Percentiles rank a stretch among this genome's conserved stretches.
Conservation (phyloP, 1,284 basidiomycete species). For the Ceratobasidium sp. region DNA sequence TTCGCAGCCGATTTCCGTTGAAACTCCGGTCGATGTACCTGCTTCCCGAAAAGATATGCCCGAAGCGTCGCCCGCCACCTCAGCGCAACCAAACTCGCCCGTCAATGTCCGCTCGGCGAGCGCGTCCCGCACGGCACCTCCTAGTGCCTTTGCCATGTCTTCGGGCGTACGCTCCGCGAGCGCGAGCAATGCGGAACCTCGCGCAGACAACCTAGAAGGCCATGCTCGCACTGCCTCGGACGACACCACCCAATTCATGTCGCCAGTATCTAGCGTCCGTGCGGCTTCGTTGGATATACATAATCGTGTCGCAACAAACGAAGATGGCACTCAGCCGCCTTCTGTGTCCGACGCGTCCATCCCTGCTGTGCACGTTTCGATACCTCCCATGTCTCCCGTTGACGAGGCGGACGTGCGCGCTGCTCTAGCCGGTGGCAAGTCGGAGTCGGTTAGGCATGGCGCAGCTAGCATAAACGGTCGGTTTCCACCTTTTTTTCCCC, state of each 20-base stretch:
- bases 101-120: constrained; percentile 1
- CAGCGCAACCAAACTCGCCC: constrained; percentile 2
- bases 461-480: neutral
- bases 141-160: constrained; percentile 24
- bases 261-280: neutral
- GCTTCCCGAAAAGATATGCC: neutral
- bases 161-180: constrained; percentile 2
- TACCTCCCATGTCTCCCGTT: neutral
- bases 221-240: neutral
- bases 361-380: constrained; percentile 17
- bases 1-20: constrained; percentile 32
- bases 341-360: neutral
- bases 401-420: constrained; percentile 2
- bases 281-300: neutral
- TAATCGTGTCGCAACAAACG: neutral
- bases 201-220: neutral
- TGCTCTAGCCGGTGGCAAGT: neutral
- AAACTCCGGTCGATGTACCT: neutral
- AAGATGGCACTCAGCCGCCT: neutral
- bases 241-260: too few relatives aligned
- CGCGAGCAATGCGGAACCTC: neutral
- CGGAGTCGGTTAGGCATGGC: neutral
- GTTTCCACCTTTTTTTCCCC: neutral
- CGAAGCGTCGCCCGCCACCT: neutral
- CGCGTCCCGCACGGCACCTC: constrained; percentile 8